Conservation (phyloP, 331 rosid genomes). For the Telfairia occidentalis region DNA sequence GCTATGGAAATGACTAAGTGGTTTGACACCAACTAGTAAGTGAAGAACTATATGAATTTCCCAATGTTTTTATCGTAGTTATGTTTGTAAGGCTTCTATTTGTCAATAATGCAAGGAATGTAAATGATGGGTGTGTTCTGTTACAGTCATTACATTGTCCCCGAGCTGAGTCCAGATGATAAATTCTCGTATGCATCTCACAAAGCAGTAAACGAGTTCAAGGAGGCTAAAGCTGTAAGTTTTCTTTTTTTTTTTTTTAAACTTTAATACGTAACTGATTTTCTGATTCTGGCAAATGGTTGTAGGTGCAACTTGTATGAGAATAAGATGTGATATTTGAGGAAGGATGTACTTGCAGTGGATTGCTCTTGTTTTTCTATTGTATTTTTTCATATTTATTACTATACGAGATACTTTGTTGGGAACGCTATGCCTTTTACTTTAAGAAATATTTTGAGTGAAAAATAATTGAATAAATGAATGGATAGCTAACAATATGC, state of each 20-base stretch:
- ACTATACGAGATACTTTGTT: not conserved
- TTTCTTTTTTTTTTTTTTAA: no score
- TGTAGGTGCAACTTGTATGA: not conserved
- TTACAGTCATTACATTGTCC: slow-evolving; percentile 93
- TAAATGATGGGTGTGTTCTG: slow-evolving; percentile 4
- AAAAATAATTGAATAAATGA: not conserved
- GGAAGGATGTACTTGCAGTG: not conserved
- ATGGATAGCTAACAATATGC: not conserved
- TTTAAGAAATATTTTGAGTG: not conserved
- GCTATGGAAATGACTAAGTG: slow-evolving; percentile 99
- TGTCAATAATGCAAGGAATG: not conserved
- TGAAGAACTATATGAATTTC: slow-evolving; percentile 8
- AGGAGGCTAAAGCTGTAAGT: slow-evolving; percentile 98
- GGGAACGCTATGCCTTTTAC: not conserved
- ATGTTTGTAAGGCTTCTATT: not conserved
- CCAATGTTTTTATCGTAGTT: not conserved
- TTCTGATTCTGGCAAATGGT: not conserved
- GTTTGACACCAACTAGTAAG: slow-evolving; percentile 99
- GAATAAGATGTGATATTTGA: not conserved
- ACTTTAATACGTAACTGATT: no score
- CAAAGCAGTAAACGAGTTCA: slow-evolving; percentile 91
- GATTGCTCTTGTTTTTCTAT: not conserved
- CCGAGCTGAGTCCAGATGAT: slow-evolving; percentile 85
- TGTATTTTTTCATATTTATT: not conserved
- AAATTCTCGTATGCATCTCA: slow-evolving; percentile 79